A percentile compares a stretch with the other conserved stretches of the same genome.
Evolutionary conservation across 305 asterid genomes (phyloP).

Genomic region (Caryopteris hybrid): DNA sequence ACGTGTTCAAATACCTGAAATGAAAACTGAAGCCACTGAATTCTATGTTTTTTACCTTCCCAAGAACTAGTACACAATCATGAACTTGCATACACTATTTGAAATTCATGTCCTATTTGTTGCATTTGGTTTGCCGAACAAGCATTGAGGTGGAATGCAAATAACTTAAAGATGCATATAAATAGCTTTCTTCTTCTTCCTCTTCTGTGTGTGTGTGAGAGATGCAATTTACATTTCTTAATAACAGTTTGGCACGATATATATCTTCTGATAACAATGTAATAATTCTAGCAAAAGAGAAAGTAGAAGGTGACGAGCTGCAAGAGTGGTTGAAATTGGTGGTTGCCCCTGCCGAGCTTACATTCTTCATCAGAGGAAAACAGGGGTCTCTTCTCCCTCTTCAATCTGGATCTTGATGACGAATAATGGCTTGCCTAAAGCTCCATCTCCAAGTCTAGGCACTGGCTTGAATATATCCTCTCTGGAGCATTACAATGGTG

Average conservation of each 20-base stretch:
- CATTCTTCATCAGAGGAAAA: slow-evolving; percentile 69
- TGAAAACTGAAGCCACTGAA: background rate
- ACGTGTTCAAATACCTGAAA: background rate
- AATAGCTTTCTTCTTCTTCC: background rate
- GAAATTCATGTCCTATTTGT: background rate
- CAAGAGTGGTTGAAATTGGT: slow-evolving; percentile 87
- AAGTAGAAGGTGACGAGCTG: slow-evolving; percentile 95
- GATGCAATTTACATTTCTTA: background rate
- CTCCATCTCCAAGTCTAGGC: background rate
- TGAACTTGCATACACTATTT: background rate
- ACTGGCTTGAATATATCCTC: background rate
- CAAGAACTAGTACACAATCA: background rate
- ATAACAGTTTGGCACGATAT: background rate
- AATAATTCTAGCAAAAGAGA: slow-evolving; percentile 65
- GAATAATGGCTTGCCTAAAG: background rate
- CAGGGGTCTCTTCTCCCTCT: slow-evolving; percentile 72
- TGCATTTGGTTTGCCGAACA: background rate
- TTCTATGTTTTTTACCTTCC: background rate
- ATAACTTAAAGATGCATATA: background rate
- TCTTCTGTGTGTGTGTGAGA: background rate
- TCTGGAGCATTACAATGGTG: slow-evolving; percentile 1
- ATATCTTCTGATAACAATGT: slow-evolving; percentile 8
- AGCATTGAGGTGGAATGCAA: too few species aligned
- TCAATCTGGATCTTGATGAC: slow-evolving; percentile 46
- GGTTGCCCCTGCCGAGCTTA: slow-evolving; percentile 92